Base-by-base conservation (phyloP, 2,329 filamentous ascomycete species). In the Penicillium sp. region DNA sequence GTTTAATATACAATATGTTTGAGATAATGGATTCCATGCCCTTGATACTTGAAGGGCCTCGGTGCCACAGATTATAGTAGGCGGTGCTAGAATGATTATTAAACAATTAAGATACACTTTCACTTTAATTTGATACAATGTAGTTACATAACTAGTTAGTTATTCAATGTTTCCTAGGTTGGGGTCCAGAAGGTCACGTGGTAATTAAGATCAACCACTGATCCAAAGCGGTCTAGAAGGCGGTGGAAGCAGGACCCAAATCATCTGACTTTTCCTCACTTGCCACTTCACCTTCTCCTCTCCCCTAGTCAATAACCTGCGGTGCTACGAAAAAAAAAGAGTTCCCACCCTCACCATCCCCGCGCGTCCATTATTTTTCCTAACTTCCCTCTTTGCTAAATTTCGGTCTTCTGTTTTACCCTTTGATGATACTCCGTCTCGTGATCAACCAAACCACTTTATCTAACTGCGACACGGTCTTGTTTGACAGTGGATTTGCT, bases 211-310 rank as follows among this genome's bases (percentile, higher is more conserved):
- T 3, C 2, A 15, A 23, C 2, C 21, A 50, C 15, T 21, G 7
- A 53, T 19, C 8, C n/a, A 47, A 42, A 55, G 64, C 64, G 64
- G 64, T 63, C 35, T 39, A 9, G 1, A 6, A 29, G 35, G 62
- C 64, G 63, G 64, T 63, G 38, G 23, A 49, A 10, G 6, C 23
- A 10, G 5, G 7, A 2, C 12, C 23, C 23, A 35, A 27, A 53
- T 54, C 53, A 59, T 61, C 57, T 62, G 64, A 61, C 60, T 64
- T 65, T 65, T 64, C 55, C 53, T 52, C 47, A 58, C 49, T 49
- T 49, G 43, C 51, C 59, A 38, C 52, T 54, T 62, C 59, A 51
- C 43, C 45, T 35, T 49, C 49, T 53, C 55, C 36, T 54, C 53
- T 6, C 15, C 35, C 48, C 27, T 15, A 45, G 47, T 48, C 27